These are phyloP conservation scores for Naganishia liquefaciens DNA, from an alignment of 1,284 basidiomycete species.

Conservation along the genomic window DNA sequence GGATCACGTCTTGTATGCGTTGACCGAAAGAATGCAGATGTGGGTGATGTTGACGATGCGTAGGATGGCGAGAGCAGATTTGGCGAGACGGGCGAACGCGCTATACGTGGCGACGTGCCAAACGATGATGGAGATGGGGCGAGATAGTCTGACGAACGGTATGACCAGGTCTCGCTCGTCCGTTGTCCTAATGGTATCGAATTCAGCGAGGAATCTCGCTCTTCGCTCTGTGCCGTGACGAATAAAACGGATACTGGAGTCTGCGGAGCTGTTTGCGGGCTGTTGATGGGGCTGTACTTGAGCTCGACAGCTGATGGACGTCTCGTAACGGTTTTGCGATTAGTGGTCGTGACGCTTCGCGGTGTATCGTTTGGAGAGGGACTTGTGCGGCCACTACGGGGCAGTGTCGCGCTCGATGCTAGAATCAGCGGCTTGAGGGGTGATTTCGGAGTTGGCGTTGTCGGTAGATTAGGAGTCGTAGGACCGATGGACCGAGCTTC, in stretches of 20 bases:
- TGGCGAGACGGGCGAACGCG: constrained; percentile 1
- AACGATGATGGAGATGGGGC: not conserved
- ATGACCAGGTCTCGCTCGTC: not conserved
- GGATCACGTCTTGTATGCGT: not conserved
- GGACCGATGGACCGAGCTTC: not conserved
- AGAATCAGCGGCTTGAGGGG: constrained; percentile 16
- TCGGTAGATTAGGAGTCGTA: not conserved
- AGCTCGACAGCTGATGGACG: constrained; percentile 17
- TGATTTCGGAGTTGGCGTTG: not conserved
- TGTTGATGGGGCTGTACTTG: constrained; percentile 7
- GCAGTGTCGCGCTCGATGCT: not conserved
- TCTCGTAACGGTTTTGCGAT: not conserved
- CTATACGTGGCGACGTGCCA: not conserved
- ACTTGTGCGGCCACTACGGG: not conserved
- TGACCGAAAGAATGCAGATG: not conserved
- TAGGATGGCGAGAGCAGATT: not conserved
- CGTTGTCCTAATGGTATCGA: not conserved
- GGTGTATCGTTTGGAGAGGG: not conserved
- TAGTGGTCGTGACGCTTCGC: not conserved
- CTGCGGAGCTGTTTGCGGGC: not conserved
- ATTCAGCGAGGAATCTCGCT: not conserved
- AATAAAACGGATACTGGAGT: not conserved
- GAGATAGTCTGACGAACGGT: not conserved
- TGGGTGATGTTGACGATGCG: not conserved
- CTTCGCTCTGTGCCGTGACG: not conserved